Evolutionary conservation across 805 yeast genomes (phyloP), one percentile per base, ranked within the genome.

Genomic region (Candida dendrica): DNA sequence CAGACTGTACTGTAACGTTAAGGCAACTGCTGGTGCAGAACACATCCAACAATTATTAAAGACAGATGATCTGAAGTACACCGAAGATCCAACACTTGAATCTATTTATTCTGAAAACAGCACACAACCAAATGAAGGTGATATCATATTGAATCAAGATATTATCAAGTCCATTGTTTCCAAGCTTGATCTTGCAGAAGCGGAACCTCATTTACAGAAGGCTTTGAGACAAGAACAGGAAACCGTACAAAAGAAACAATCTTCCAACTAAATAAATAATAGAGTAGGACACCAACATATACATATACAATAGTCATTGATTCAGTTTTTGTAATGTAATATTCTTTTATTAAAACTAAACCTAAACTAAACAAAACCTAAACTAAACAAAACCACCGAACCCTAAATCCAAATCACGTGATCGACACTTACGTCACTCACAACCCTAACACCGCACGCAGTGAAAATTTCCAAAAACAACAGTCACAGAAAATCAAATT

Each of bases 1-100:
- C 58, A 70, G 98, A 46, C 71, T 84, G 16, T 90, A 88, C 64
- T 87, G 96, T 58, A 87, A 91, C 59, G 71, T 81, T 56, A 84
- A 83, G 52, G 96, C 96, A 0, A 66, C 73, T 46, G 59, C 75
- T 34, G 96, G 96, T 0, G 84, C 86, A 5, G 66, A 71, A 47
- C 93, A 87, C 56, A 62, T 90, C 46, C 63, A 70, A 29, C 73
- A 72, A 40, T 65, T 90, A 42, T 55, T 79, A n/a, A 68, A 70
- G 22, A 63, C 57, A 14, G 50, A 66, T 33, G 72, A 72, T 43
- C 58, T 77, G 22, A 48, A 55, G 3, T 53, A 65, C 44, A 51
- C 50, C 24, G 59, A 65, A 13, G 55, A 65, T 10, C 46, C 51
- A 4, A 54, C 60, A 10, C 39, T 73, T 26, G 58, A 61, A 13